A percentile compares a stretch with the other conserved stretches of the same genome.
phyloP scores from a whole-genome alignment of 1,284 basidiomycete genomes.

The Boletellus deceptivus region DNA sequence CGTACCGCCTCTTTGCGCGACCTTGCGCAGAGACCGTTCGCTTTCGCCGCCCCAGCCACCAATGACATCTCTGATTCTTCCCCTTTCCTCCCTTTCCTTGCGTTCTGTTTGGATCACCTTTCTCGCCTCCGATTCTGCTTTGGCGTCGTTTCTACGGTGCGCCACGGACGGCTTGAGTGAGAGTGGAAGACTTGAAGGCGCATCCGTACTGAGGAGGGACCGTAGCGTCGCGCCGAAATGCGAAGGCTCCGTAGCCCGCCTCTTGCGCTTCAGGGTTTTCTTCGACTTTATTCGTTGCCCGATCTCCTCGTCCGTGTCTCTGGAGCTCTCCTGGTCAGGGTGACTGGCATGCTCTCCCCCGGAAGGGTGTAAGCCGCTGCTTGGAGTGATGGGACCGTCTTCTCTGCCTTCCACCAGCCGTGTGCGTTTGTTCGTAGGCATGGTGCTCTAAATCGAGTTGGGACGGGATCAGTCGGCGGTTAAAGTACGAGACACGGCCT shows the following conservation, averaged over 20 bases:
- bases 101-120: constrained; percentile 66
- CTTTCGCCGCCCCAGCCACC: constrained; percentile 81
- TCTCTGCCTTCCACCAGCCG: constrained; percentile 36
- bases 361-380: constrained; percentile 22
- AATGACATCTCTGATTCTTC: constrained; percentile 70
- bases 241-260: constrained; percentile 69
- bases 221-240: constrained; percentile 73
- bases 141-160: constrained; percentile 67
- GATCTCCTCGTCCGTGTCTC: constrained; percentile 65
- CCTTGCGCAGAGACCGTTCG: constrained; percentile 72
- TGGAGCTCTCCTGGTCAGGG: constrained; percentile 30
- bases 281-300: constrained; percentile 61
- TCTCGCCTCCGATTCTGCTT: constrained; percentile 66
- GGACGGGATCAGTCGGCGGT: too few species aligned
- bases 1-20: constrained; percentile 80
- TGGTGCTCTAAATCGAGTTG: constrained; percentile 14
- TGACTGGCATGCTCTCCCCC: constrained; percentile 34
- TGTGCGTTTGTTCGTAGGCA: constrained; percentile 41
- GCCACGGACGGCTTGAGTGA: constrained; percentile 74
- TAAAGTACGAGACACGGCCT: constrained; percentile 3
- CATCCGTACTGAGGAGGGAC: constrained; percentile 62
- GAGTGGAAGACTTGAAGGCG: constrained; percentile 63
- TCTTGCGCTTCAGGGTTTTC: constrained; percentile 77
- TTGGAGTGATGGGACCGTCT: constrained; percentile 20
- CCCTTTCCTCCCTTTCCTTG: constrained; percentile 75